Conservation (phyloP, 352 stramenopile species). For the Phytophthora palmivora region DNA sequence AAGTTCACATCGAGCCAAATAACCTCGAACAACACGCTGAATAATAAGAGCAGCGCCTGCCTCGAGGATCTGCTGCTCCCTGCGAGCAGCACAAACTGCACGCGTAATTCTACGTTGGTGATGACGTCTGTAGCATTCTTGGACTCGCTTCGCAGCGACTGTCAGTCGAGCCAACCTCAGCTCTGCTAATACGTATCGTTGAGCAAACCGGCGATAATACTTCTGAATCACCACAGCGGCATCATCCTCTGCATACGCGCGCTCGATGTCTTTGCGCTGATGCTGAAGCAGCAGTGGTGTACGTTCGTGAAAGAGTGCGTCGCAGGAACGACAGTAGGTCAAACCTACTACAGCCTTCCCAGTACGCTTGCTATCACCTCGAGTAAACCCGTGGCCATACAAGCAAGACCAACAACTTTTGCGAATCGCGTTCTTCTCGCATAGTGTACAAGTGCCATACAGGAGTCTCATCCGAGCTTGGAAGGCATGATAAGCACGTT, state of each 20-base stretch:
- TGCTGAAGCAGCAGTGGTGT: slow-evolving; percentile 14
- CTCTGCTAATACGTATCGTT: slow-evolving; percentile 43
- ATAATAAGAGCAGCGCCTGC: slow-evolving; percentile 29
- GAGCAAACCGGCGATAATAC: slow-evolving; percentile 45
- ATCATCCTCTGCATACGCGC: slow-evolving; percentile 25
- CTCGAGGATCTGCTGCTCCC: slow-evolving; percentile 33
- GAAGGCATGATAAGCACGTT: slow-evolving; percentile 50
- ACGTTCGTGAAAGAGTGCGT: slow-evolving; percentile 41
- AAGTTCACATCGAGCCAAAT: slow-evolving; percentile 32
- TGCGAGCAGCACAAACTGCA: slow-evolving; percentile 35
- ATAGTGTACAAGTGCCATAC: slow-evolving; percentile 55
- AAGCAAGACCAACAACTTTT: slow-evolving; percentile 51
- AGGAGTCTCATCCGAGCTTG: slow-evolving; percentile 24
- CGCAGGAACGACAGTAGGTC: slow-evolving; percentile 58
- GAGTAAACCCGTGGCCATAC: slow-evolving; percentile 9
- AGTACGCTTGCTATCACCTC: not conserved
- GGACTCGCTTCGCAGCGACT: slow-evolving; percentile 44
- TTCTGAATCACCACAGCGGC: slow-evolving; percentile 54
- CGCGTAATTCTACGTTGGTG: slow-evolving; percentile 47
- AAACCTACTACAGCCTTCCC: slow-evolving; percentile 3
- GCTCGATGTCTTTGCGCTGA: slow-evolving; percentile 38
- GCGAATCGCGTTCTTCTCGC: slow-evolving; percentile 44
- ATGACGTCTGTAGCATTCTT: slow-evolving; percentile 42
- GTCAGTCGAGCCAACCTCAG: slow-evolving; percentile 27
- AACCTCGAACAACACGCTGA: slow-evolving; percentile 41